Conservation (phyloP, 1,284 basidiomycete species). For the Ganoderma resinaceum region DNA sequence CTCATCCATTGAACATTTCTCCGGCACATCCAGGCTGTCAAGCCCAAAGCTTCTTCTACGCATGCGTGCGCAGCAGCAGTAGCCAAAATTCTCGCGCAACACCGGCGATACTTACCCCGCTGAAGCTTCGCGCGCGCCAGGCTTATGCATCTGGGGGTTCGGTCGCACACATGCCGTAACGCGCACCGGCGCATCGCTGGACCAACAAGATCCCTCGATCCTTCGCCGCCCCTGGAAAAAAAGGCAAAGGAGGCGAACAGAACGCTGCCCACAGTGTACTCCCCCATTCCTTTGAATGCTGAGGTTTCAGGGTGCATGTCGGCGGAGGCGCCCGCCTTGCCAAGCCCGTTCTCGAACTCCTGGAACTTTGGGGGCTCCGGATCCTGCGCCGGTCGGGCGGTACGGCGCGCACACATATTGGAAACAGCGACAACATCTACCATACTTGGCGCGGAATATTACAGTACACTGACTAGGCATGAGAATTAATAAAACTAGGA, state of each 20-base stretch:
- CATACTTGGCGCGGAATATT: constrained; percentile 27
- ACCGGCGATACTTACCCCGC: neutral
- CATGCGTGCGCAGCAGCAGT: neutral
- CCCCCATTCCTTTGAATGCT: neutral
- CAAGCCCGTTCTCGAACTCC: neutral
- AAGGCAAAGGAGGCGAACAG: constrained; percentile 8
- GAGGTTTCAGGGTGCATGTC: constrained; percentile 3
- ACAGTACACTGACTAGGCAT: constrained; percentile 26
- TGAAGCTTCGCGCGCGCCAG: neutral
- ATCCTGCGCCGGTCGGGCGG: neutral
- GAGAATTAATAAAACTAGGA: constrained; percentile 18
- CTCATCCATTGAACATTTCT: neutral
- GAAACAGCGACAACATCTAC: constrained; percentile 24
- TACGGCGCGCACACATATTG: neutral
- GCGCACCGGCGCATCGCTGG: constrained; percentile 19
- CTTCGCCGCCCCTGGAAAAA: constrained; percentile 6
- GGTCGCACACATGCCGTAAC: constrained; percentile 27
- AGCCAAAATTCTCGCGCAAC: neutral
- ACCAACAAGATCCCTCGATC: constrained; percentile 31
- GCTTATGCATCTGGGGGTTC: constrained; percentile 1
- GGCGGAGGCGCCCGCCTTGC: neutral
- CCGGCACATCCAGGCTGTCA: neutral
- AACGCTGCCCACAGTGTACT: neutral
- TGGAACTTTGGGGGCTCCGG: no score
- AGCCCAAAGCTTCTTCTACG: neutral